A percentile compares a stretch with the other conserved stretches of the same genome.
These are phyloP conservation scores for Lachnellula arida DNA, from an alignment of 2,329 filamentous ascomycete genomes.

Conservation along the genomic window DNA sequence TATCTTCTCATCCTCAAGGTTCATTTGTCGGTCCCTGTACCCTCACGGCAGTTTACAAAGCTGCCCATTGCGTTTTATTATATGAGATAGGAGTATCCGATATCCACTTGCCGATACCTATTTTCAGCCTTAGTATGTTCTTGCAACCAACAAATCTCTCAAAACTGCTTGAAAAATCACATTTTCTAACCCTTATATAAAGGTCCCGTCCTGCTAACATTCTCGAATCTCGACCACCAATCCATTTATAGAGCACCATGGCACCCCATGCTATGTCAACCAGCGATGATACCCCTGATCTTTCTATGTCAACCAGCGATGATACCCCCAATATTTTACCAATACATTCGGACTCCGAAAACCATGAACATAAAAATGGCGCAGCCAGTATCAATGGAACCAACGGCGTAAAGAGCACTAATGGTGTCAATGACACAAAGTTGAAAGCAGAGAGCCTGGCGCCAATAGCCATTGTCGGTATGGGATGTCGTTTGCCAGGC, in stretches of 20 bases:
- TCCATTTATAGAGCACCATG: background rate
- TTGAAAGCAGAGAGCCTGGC: background rate
- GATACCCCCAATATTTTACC: background rate
- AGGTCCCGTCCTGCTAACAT: background rate
- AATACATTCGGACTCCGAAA: background rate
- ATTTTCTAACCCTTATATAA: background rate
- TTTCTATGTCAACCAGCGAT: background rate
- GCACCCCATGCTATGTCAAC: background rate
- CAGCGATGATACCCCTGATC: background rate
- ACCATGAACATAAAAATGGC: background rate
- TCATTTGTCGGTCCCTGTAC: too few species aligned
- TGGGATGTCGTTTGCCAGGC: slow-evolving; percentile 36
- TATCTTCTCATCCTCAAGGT: too few species aligned
- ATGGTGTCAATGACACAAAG: background rate
- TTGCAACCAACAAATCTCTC: background rate
- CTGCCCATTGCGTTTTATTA: too few species aligned
- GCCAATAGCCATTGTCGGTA: slow-evolving; percentile 35
- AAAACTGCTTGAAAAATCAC: background rate
- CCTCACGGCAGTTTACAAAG: too few species aligned
- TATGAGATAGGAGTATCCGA: too few species aligned
- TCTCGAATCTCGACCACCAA: background rate
- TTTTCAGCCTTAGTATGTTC: background rate
- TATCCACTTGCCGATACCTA: too few species aligned
- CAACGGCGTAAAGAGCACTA: background rate
- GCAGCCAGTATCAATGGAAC: background rate